phyloP scores from a whole-genome alignment of 345 rosid genomes.

The Garcia nutans region DNA sequence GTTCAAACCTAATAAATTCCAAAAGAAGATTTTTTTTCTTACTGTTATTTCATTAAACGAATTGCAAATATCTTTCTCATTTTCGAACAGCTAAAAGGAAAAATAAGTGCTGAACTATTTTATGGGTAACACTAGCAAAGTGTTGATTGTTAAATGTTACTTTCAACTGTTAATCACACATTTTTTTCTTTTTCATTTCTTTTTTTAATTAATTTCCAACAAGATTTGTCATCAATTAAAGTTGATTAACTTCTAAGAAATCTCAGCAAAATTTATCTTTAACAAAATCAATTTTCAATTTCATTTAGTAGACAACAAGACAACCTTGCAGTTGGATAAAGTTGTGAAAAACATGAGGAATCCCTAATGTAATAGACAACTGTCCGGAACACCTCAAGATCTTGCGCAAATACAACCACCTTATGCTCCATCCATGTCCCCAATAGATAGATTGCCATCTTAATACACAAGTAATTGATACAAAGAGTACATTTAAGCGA shows the following conservation, averaged over 20 bases:
- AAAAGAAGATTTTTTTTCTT: no score
- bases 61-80: no score
- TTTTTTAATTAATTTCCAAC: no score
- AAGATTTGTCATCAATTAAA: background rate
- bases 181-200: no score
- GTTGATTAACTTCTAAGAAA: no score
- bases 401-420: background rate
- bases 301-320: background rate
- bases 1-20: no score
- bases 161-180: no score
- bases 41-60: no score
- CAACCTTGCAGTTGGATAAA: background rate
- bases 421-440: conserved; percentile 5
- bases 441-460: background rate
- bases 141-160: no score
- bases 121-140: background rate
- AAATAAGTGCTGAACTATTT: no score
- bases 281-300: background rate
- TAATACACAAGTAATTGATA: background rate
- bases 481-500: conserved; percentile 5
- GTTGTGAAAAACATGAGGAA: background rate
- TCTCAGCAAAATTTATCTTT: background rate
- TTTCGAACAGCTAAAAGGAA: no score
- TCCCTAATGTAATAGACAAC: background rate
- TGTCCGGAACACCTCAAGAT: background rate